These are phyloP conservation scores for Psilocybe mexicana DNA, from an alignment of 1,284 basidiomycete species.

Conservation along the genomic window DNA sequence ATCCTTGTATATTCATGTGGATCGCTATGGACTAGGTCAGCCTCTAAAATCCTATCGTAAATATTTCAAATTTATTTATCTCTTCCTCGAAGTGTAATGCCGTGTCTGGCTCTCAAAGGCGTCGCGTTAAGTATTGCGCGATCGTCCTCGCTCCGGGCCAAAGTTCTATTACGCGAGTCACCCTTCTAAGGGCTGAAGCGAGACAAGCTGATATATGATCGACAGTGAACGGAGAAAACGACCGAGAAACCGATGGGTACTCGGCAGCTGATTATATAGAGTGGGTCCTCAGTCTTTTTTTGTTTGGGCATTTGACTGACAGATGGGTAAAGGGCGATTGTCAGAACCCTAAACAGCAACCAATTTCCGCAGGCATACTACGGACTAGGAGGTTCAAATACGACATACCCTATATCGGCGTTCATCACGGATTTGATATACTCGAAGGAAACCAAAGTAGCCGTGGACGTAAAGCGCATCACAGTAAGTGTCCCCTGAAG, in stretches of 20 bases:
- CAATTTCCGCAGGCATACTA: constrained; percentile 48
- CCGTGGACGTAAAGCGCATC: constrained; percentile 61
- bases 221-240: constrained; percentile 85
- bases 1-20: constrained; percentile 90
- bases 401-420: constrained; percentile 66
- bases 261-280: constrained; percentile 82
- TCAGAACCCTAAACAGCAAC: constrained; percentile 66
- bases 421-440: constrained; percentile 87
- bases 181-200: constrained; percentile 7
- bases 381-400: constrained; percentile 58
- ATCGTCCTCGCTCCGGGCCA: constrained; percentile 72
- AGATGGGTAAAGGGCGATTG: constrained; percentile 56
- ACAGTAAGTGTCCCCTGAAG: constrained; percentile 49
- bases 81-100: constrained; percentile 66
- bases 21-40: constrained; percentile 87
- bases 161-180: constrained; percentile 78
- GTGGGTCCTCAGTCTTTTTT: constrained; percentile 37
- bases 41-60: neutral
- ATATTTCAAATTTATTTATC: neutral
- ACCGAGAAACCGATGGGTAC: constrained; percentile 90
- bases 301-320: constrained; percentile 9
- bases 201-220: constrained; percentile 1
- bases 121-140: constrained; percentile 81
- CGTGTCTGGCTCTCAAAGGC: constrained; percentile 85
- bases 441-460: constrained; percentile 61